phyloP scores from a whole-genome alignment of 495 filamentous ascomycete species.

The Penicillium egyptiacum region DNA sequence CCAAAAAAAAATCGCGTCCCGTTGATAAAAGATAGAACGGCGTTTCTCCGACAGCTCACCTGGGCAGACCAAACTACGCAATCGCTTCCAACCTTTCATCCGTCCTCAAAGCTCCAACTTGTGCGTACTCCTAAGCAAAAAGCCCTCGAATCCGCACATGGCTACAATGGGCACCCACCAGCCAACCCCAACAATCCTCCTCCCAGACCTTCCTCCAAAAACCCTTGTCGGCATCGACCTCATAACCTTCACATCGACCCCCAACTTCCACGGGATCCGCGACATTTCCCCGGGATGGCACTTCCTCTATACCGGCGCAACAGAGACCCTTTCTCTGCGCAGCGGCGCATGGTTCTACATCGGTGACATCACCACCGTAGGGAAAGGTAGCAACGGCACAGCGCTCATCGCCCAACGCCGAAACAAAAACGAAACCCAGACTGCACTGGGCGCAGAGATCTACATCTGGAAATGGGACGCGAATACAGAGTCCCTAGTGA shows the following conservation, averaged over 20 bases:
- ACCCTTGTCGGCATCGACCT: conserved; percentile 55
- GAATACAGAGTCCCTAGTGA: conserved; percentile 34
- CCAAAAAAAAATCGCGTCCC: neutral
- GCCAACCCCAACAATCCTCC: conserved; percentile 48
- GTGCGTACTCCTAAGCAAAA: neutral
- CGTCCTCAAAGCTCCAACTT: neutral
- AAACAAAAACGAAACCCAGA: neutral
- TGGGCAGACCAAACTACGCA: neutral
- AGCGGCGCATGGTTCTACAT: conserved; percentile 64
- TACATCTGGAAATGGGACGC: conserved; percentile 50
- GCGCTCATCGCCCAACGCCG: conserved; percentile 17
- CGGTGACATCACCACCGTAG: conserved; percentile 27
- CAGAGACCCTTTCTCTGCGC: conserved; percentile 55
- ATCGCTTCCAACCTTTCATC: neutral
- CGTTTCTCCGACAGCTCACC: neutral
- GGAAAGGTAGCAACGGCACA: conserved; percentile 15
- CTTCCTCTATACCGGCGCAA: conserved; percentile 61
- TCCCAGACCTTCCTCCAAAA: conserved; percentile 48
- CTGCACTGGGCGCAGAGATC: conserved; percentile 25
- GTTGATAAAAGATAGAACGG: neutral
- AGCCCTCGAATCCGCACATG: neutral
- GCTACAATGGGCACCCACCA: conserved; percentile 21
- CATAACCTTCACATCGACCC: conserved; percentile 53
- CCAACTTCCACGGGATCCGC: conserved; percentile 60
- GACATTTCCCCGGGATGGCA: conserved; percentile 59